phyloP scores from a whole-genome alignment of 306 rosid species.

The Vigna unguiculata region DNA sequence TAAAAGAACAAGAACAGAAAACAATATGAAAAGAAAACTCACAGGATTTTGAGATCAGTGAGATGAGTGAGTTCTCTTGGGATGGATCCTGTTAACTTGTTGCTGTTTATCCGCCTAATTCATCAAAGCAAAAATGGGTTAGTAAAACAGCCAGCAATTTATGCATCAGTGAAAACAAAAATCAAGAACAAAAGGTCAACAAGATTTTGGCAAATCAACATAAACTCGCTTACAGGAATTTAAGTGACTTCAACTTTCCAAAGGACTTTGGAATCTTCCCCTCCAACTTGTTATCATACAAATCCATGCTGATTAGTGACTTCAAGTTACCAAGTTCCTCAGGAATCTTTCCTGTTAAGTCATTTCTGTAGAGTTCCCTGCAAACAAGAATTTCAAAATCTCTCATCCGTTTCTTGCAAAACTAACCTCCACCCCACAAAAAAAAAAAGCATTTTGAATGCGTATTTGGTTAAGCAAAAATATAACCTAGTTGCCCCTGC shows the following conservation, averaged over 20 bases:
- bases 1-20: conserved; percentile 7
- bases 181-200: not conserved
- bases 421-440: not conserved
- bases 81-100: conserved; percentile 81
- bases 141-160: conserved; percentile 18
- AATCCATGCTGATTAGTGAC: conserved; percentile 84
- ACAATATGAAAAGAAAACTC: conserved; percentile 46
- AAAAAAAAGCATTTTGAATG: too few relatives aligned
- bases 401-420: conserved; percentile 1
- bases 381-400: conserved; percentile 45
- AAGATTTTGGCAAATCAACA: conserved; percentile 29
- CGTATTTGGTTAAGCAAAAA: not conserved
- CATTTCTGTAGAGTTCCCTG: conserved; percentile 93
- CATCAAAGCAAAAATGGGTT: conserved; percentile 20
- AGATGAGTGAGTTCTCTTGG: conserved; percentile 84
- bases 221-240: conserved; percentile 72
- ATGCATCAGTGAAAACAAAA: conserved; percentile 20
- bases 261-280: conserved; percentile 86
- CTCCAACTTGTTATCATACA: conserved; percentile 80
- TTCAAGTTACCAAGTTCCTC: conserved; percentile 75
- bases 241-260: conserved; percentile 81
- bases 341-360: conserved; percentile 78
- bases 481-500: not conserved
- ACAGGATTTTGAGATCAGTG: conserved; percentile 84
- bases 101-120: conserved; percentile 75